phyloP scores from a whole-genome alignment of 129 eudicot genomes.

The Tanacetum coccineum region DNA sequence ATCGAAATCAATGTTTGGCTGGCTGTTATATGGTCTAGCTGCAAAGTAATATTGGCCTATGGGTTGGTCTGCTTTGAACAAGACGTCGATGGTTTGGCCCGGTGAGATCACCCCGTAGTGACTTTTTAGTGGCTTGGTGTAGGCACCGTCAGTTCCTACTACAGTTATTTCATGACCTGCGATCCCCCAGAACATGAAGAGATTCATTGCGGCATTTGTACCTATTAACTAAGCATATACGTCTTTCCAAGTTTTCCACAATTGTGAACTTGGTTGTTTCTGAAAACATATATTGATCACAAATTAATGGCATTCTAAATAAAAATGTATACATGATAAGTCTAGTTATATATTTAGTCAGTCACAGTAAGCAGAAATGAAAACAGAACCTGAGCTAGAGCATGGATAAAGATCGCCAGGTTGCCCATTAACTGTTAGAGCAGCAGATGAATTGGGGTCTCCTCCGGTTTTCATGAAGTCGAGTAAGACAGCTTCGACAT shows the following conservation, averaged over 20 bases:
- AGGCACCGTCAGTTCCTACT: slow-evolving; percentile 54
- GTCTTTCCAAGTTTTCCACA: slow-evolving; percentile 24
- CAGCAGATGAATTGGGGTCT: slow-evolving; percentile 44
- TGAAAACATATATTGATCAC: slow-evolving; percentile 19
- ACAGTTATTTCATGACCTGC: slow-evolving; percentile 43
- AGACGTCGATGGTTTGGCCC: slow-evolving; percentile 50
- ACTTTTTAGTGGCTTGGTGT: slow-evolving; percentile 32
- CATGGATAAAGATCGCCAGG: slow-evolving; percentile 50
- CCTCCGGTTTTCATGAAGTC: slow-evolving; percentile 35
- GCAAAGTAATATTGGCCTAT: slow-evolving; percentile 44
- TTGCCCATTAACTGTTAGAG: slow-evolving; percentile 48
- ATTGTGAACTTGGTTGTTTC: slow-evolving; percentile 38
- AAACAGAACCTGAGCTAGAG: slow-evolving; percentile 30
- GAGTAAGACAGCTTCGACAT: slow-evolving; percentile 29
- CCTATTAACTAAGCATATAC: slow-evolving; percentile 21
- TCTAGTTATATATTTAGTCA: neutral
- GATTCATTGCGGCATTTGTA: slow-evolving; percentile 47
- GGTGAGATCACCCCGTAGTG: slow-evolving; percentile 38
- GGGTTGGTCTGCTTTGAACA: slow-evolving; percentile 48
- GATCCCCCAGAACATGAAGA: slow-evolving; percentile 33
- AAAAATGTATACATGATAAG: neutral
- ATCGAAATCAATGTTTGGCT: slow-evolving; percentile 11
- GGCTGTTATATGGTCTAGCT: slow-evolving; percentile 29
- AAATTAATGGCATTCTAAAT: neutral
- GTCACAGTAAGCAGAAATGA: slow-evolving; percentile 1